Evolutionary conservation across 257 asterid species (phyloP).

Genomic region (Nicotiana obtusifolia): DNA sequence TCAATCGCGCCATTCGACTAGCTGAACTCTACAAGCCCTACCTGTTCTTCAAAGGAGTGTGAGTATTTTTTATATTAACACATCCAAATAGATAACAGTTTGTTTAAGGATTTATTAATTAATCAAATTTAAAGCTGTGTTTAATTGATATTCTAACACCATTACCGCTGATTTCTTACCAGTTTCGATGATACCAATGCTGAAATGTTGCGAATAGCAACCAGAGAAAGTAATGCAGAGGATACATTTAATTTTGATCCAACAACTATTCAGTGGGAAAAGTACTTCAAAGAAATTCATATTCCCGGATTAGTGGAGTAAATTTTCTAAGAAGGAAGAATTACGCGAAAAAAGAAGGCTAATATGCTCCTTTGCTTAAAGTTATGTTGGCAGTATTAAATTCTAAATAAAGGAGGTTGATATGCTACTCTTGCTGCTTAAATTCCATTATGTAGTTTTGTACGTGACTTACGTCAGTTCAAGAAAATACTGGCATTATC

Average conservation of each 20-base stretch:
- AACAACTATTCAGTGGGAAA: constrained; percentile 10
- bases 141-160: background rate
- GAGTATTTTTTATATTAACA: background rate
- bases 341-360: background rate
- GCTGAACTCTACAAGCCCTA: constrained; percentile 14
- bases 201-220: background rate
- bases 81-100: too few relatives aligned
- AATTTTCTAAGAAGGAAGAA: background rate
- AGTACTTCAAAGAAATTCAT: constrained; percentile 6
- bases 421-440: too few relatives aligned
- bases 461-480: too few relatives aligned
- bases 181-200: background rate
- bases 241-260: too few relatives aligned
- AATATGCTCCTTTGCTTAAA: background rate
- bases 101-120: too few relatives aligned
- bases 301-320: constrained; percentile 11
- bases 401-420: background rate
- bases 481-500: too few relatives aligned
- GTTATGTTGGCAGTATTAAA: background rate
- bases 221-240: background rate
- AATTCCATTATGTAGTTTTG: too few relatives aligned
- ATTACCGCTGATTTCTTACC: background rate
- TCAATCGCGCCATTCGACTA: background rate
- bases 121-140: background rate
- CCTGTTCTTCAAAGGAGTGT: constrained; percentile 14